phyloP scores from a whole-genome alignment of 257 asterid species.

The Misopates orontium region DNA sequence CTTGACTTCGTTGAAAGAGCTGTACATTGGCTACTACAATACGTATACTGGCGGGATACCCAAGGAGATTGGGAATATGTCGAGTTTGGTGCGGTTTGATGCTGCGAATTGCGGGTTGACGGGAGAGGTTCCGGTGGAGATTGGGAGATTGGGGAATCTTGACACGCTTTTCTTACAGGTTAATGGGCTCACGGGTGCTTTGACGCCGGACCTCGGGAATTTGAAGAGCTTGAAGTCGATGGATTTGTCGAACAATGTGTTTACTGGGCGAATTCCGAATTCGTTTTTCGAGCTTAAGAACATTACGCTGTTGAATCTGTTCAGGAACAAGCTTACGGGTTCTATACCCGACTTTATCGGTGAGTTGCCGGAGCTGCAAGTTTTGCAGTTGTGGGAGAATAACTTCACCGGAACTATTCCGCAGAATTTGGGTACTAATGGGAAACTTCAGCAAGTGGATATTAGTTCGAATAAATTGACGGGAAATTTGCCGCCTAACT shows the following conservation, averaged over 20 bases:
- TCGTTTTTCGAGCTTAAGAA: conserved; percentile 68
- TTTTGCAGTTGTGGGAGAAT: conserved; percentile 92
- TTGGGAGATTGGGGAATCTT: conserved; percentile 63
- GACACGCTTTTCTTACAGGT: conserved; percentile 92
- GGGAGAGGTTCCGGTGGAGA: conserved; percentile 77
- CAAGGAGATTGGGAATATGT: conserved; percentile 68
- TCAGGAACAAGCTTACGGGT: conserved; percentile 85
- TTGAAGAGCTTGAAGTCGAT: conserved; percentile 74
- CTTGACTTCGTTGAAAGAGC: conserved; percentile 57
- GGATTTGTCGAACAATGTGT: conserved; percentile 84
- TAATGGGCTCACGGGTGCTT: conserved; percentile 61
- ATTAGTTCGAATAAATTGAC: conserved; percentile 87
- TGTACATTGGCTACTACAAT: conserved; percentile 81
- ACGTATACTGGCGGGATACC: conserved; percentile 75
- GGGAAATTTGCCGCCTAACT: conserved; percentile 70
- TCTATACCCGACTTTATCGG: conserved; percentile 82
- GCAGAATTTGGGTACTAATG: conserved; percentile 61
- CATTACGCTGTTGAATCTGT: conserved; percentile 75
- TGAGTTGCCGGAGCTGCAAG: conserved; percentile 75
- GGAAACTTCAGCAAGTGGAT: conserved; percentile 67
- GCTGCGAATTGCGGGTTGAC: conserved; percentile 87
- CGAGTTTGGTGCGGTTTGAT: conserved; percentile 59
- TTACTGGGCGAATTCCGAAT: conserved; percentile 72
- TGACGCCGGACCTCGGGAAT: conserved; percentile 72
- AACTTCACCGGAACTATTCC: conserved; percentile 93